These are phyloP conservation scores for Cordyceps sp. DNA, from an alignment of 2,329 filamentous ascomycete species.

Conservation along the genomic window DNA sequence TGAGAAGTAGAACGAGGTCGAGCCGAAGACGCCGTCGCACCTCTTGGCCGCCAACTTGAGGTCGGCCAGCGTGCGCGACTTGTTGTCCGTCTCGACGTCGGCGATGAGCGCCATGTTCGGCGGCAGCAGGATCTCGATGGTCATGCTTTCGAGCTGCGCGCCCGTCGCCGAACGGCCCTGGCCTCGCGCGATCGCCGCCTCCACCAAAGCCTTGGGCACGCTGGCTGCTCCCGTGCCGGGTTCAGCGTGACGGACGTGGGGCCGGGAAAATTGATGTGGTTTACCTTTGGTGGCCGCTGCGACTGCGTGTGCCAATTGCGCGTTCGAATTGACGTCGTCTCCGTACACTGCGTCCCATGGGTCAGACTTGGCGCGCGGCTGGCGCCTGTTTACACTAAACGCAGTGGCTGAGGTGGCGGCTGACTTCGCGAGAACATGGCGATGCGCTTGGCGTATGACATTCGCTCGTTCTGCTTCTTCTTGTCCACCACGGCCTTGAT, in stretches of 20 bases:
- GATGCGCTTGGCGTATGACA: conserved; percentile 53
- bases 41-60: conserved; percentile 57
- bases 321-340: conserved; percentile 55
- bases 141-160: conserved; percentile 57
- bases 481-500: conserved; percentile 79
- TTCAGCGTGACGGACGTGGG: no score
- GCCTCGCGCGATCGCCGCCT: conserved; percentile 72
- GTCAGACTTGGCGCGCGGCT: no score
- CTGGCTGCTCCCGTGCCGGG: no score
- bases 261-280: no score
- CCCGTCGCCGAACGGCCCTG: conserved; percentile 69
- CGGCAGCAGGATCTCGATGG: conserved; percentile 67
- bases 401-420: background rate
- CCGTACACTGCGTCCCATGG: conserved; percentile 45
- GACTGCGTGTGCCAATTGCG: conserved; percentile 58
- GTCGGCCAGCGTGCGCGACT: conserved; percentile 55
- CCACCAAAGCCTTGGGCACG: conserved; percentile 71
- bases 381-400: no score
- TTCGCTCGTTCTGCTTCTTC: conserved; percentile 58
- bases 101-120: conserved; percentile 64
- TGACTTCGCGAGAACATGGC: conserved; percentile 57
- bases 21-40: conserved; percentile 49
- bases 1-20: conserved; percentile 73
- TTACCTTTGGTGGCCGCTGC: conserved; percentile 61
- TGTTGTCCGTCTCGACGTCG: conserved; percentile 75